A percentile compares a stretch with the other conserved stretches of the same genome.
Conservation (phyloP, 208 protist species). For the Acanthamoeba castellanii region DNA sequence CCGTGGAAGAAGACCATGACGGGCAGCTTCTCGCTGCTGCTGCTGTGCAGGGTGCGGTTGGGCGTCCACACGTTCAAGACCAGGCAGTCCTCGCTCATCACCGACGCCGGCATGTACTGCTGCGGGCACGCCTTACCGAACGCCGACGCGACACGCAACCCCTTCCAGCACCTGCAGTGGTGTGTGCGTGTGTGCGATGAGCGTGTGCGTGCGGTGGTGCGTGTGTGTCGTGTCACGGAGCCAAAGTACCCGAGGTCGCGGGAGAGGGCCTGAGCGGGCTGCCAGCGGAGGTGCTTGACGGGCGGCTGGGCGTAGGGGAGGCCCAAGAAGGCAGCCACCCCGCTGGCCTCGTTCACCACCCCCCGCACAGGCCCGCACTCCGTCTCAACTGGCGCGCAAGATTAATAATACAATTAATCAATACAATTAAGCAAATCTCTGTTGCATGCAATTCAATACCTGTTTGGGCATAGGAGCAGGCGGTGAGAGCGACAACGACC, state of each 20-base stretch:
- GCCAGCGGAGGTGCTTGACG: background rate
- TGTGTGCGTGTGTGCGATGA: no score
- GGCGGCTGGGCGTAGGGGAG: background rate
- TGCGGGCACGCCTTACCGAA: background rate
- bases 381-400: background rate
- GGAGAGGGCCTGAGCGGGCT: background rate
- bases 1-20: slow-evolving; percentile 34
- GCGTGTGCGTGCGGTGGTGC: no score
- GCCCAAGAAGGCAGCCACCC: background rate
- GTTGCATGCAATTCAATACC: no score
- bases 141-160: background rate
- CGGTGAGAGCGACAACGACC: no score
- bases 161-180: background rate
- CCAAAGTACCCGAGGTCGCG: background rate
- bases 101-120: background rate
- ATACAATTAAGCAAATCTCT: no score
- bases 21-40: background rate
- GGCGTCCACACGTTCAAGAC: slow-evolving; percentile 40
- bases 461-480: no score
- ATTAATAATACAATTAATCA: no score
- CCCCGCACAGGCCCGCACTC: background rate
- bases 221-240: no score
- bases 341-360: background rate
- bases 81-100: slow-evolving; percentile 44
- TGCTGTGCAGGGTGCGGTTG: background rate